Evolutionary conservation across 2,329 filamentous ascomycete species (phyloP), one percentile per base, ranked within the genome.

Genomic region (Simplicillium aogashimaense): DNA sequence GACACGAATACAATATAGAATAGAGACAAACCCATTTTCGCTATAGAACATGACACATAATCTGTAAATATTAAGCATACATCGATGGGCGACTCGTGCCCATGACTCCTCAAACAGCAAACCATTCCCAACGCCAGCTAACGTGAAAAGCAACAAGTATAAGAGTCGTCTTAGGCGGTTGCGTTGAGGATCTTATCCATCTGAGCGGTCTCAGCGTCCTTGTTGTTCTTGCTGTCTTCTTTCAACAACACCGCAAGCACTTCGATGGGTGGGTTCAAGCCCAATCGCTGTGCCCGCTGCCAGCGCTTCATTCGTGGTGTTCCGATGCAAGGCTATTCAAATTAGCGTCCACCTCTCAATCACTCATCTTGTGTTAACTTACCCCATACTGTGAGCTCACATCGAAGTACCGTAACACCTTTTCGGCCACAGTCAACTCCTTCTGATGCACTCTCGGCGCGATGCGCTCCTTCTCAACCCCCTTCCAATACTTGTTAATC

Each of bases 381-480:
- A 94, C 88, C 42, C 92, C 92, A 59, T 86, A 98, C 53, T 95
- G 86, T 44, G 76, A 86, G 54, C 82, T 92, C 49, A 94, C 83
- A 58, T 98, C 92, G 63, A 92, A 98, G 58, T 95, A 86, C 47
- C 90, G 72, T 53, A 97, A 62, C 18, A 97, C 78, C 68, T 90
- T 95, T 70, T 97, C 89, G 41, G 83, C 72, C 35, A 84, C 49
- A 10, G 69, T 73, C 50, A 97, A 56, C 3, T 71, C 81, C 51
- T 81, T 62, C 62, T 94, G 87, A 54, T 97, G 92, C 29, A 94
- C 79, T 51, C 83, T 67, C 33, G 76, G 74, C 14, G 85, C 76
- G 43, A 70, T 72, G 50, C 86, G 72, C 52, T 78, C 71, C 32
- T 67, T 65, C 65, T 95, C 86, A 48, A 90, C 77, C 10, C 60